Percentiles rank a stretch among this genome's conserved stretches.
phyloP scores from a whole-genome alignment of 345 rosid species.

The Capsella bursapastoris region DNA sequence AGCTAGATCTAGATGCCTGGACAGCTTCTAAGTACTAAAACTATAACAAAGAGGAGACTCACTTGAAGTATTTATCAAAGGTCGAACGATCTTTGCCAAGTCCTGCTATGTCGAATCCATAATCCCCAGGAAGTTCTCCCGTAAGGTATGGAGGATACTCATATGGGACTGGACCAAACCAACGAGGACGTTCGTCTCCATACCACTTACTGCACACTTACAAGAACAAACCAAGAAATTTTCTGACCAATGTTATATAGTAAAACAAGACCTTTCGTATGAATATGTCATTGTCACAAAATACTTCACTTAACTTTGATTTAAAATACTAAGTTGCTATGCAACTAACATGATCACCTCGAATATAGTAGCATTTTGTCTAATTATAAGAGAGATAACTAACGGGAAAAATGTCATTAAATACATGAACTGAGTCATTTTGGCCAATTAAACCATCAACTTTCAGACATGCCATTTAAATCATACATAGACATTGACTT shows the following conservation, averaged over 20 bases:
- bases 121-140: constrained; percentile 91
- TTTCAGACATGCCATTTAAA: no score
- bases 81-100: constrained; percentile 65
- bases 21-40: not conserved
- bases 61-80: constrained; percentile 80
- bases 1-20: not conserved
- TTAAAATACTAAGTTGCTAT: no score
- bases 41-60: constrained; percentile 35
- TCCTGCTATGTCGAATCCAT: constrained; percentile 91
- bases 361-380: no score
- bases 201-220: constrained; percentile 73
- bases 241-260: not conserved
- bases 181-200: constrained; percentile 86
- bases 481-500: no score
- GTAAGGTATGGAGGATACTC: constrained; percentile 74
- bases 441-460: no score
- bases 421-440: no score
- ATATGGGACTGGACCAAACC: constrained; percentile 94
- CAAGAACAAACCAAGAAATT: constrained; percentile 30
- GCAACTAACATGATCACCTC: no score
- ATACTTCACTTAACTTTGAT: no score
- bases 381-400: no score
- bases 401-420: no score
- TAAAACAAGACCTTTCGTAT: not conserved
- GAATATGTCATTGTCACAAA: no score